phyloP scores from a whole-genome alignment of 2,329 filamentous ascomycete species.

The Botrytis tulipae region DNA sequence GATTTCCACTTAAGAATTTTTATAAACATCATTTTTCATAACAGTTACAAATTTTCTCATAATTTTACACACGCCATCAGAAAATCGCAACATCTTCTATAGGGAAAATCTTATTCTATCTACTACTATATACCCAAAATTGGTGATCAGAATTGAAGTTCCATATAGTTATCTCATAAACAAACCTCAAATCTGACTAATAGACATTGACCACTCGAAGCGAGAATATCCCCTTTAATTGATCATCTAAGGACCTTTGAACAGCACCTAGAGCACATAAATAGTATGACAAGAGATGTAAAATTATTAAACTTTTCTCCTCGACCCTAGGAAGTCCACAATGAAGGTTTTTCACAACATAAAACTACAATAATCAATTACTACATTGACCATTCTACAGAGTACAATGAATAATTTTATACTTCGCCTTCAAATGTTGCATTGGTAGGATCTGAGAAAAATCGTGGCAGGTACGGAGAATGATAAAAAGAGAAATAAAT shows the following conservation, averaged over 20 bases:
- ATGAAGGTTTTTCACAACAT: too few species aligned
- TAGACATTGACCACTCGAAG: neutral
- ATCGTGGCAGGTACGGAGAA: neutral
- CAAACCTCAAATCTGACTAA: too few species aligned
- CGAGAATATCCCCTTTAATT: neutral
- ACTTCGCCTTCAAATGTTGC: neutral
- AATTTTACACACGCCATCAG: accelerated
- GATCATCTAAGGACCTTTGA: neutral
- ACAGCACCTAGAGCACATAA: neutral
- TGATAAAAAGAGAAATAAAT: too few species aligned
- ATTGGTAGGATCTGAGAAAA: neutral
- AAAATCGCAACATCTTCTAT: too few species aligned
- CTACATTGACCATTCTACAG: neutral
- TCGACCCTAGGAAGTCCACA: neutral
- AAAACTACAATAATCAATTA: accelerated
- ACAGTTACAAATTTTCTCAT: neutral
- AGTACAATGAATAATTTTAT: neutral
- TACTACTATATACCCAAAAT: neutral
- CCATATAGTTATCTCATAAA: neutral
- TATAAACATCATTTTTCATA: accelerated
- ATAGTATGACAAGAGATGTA: neutral
- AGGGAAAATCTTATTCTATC: too few species aligned
- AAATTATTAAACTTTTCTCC: neutral
- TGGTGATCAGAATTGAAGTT: neutral
- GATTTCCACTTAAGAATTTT: accelerated